Evolutionary conservation across 257 asterid species (phyloP), one percentile per base, ranked within the genome.

Genomic region (Paraleonurus japonicus): DNA sequence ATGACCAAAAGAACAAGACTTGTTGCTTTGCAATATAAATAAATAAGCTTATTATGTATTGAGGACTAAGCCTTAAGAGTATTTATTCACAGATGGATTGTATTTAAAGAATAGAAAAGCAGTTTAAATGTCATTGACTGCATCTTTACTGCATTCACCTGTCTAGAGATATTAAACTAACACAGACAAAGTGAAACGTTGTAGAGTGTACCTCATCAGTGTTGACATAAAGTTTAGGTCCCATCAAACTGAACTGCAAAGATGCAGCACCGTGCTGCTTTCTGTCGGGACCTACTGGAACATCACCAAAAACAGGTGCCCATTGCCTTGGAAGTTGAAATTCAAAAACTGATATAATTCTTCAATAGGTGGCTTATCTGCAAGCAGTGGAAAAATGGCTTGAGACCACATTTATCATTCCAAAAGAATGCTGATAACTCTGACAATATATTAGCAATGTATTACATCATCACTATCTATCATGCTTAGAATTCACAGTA

Each of bases 251-350:
- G 86, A 89, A 89, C 81, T 84, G 87, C 78, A 89, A 81, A 28
- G 96, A 87, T 65, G 89, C 90, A 66, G 82, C 81, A 41, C 80
- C 86, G 48, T 84, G 90, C 81, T 83, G 86, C 80, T 85, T 89
- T 78, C 86, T 78, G 47, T 89, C 92, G 15, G 94, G 96, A 55
- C 96, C 94, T 33, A 85, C 77, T 24, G 92, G 86, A 69, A 89
- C 87, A 15, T 89, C 96, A 45, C 94, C 87, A 70, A 82, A 89
- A 57, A 89, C 92, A 43, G 96, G 96, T 61, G 94, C 96, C 96
- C 96, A 89, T 62, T 81, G 90, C 81, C 83, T 85, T 58, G 94
- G 96, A 70, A 84, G 87, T 80, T 89, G 96, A 75, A 89, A 89
- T 74, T 89, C 96, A 83, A 89, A 77, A 89, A 89, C 43, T 87